These are phyloP conservation scores for Chytridiales sp. DNA, from an alignment of 371 early-diverging fungal genomes.

Conservation along the genomic window DNA sequence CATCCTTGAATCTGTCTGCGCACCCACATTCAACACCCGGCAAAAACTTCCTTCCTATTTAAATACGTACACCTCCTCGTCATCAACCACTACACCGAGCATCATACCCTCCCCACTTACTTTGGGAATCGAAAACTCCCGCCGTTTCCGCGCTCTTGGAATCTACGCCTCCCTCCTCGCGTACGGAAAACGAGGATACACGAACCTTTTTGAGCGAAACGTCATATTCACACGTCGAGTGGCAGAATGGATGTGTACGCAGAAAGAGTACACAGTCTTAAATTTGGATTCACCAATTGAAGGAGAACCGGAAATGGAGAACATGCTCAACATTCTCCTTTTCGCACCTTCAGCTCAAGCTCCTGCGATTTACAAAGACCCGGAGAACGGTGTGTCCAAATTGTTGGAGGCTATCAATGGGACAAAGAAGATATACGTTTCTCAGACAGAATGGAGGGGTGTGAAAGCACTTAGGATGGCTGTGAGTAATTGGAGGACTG, in stretches of 20 bases:
- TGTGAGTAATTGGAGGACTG: conserved; percentile 52
- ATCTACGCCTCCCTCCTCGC: conserved; percentile 46
- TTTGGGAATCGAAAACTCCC: conserved; percentile 47
- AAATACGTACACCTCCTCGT: too few species aligned
- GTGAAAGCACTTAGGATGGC: conserved; percentile 44
- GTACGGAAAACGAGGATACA: conserved; percentile 46
- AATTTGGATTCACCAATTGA: background rate
- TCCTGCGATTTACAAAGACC: conserved; percentile 3
- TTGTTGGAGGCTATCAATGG: conserved; percentile 39
- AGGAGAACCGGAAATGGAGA: conserved; percentile 6
- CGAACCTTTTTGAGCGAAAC: conserved; percentile 41
- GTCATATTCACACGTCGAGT: conserved; percentile 41
- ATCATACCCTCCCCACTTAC: conserved; percentile 38
- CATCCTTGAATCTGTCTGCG: conserved; percentile 30
- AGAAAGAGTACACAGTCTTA: conserved; percentile 11
- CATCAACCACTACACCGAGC: too few species aligned
- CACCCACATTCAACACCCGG: conserved; percentile 18
- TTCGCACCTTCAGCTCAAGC: conserved; percentile 27
- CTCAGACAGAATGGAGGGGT: conserved; percentile 45
- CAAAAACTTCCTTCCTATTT: too few species aligned
- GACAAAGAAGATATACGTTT: conserved; percentile 40
- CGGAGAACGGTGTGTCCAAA: conserved; percentile 3
- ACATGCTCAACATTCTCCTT: conserved; percentile 44
- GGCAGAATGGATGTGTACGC: conserved; percentile 42
- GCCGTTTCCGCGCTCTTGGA: conserved; percentile 49